These are phyloP conservation scores for Alternaria sp. DNA, from an alignment of 2,329 filamentous ascomycete genomes.

Conservation along the genomic window DNA sequence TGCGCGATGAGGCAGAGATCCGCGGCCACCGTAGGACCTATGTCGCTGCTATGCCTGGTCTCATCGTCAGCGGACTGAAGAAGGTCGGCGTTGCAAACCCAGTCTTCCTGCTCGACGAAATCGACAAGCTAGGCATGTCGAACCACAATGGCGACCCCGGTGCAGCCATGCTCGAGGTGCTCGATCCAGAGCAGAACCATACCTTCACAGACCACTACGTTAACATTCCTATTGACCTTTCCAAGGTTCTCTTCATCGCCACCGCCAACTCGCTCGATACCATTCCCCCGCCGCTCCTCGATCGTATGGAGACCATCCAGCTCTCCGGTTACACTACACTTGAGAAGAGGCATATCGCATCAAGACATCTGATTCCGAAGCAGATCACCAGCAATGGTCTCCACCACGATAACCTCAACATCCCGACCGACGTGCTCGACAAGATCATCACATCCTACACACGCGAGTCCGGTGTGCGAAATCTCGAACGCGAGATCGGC, in stretches of 20 bases:
- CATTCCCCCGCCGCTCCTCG: slow-evolving; percentile 89
- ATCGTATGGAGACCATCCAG: slow-evolving; percentile 96
- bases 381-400: slow-evolving; percentile 92
- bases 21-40: slow-evolving; percentile 94
- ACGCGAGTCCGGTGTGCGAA: slow-evolving; percentile 93
- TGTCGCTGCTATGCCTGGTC: slow-evolving; percentile 97
- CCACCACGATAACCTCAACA: slow-evolving; percentile 72
- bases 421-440: slow-evolving; percentile 84
- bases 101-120: slow-evolving; percentile 94
- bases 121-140: slow-evolving; percentile 91
- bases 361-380: slow-evolving; percentile 92
- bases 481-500: slow-evolving; percentile 93
- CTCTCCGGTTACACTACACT: slow-evolving; percentile 95
- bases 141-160: slow-evolving; percentile 96
- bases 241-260: slow-evolving; percentile 96
- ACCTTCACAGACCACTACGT: slow-evolving; percentile 96
- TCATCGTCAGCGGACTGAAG: slow-evolving; percentile 91
- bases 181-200: slow-evolving; percentile 97
- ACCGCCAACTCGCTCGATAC: slow-evolving; percentile 95
- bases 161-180: slow-evolving; percentile 95
- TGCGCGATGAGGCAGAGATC: slow-evolving; percentile 96
- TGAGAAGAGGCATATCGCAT: slow-evolving; percentile 95
- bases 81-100: slow-evolving; percentile 97
- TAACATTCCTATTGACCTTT: slow-evolving; percentile 92
- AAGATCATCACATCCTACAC: slow-evolving; percentile 98